Evolutionary conservation across 1,284 basidiomycete genomes (phyloP).

Genomic region (Ustilago loliicola): DNA sequence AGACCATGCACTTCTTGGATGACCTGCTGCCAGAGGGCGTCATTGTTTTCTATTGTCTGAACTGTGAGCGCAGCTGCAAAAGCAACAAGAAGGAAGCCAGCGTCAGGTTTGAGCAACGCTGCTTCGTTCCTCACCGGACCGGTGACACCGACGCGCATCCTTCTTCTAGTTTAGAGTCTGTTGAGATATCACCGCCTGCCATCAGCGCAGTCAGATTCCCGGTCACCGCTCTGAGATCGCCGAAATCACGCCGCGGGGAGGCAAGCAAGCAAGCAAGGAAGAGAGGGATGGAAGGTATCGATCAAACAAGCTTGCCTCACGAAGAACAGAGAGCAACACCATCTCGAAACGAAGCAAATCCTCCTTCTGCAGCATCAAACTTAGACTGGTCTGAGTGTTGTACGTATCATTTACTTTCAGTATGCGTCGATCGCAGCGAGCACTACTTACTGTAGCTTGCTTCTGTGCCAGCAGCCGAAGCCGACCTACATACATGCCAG

Average conservation of each 20-base stretch:
- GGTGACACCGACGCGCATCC: constrained; percentile 1
- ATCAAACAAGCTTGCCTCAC: background rate
- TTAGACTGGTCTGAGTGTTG: background rate
- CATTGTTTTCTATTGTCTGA: constrained; percentile 1
- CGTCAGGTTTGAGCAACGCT: background rate
- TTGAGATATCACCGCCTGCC: too few relatives aligned
- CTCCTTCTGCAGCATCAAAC: background rate
- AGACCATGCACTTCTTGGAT: background rate
- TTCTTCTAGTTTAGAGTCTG: background rate
- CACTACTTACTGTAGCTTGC: background rate
- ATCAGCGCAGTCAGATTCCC: constrained; percentile 13
- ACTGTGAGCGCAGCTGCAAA: background rate
- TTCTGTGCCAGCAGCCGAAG: background rate
- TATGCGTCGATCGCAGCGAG: too few relatives aligned
- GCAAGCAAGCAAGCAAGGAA: too few relatives aligned
- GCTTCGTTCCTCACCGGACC: constrained; percentile 11
- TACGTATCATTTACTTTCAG: background rate
- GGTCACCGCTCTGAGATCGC: constrained; percentile 14
- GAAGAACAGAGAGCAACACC: background rate
- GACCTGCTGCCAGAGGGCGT: background rate
- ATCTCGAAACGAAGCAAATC: background rate
- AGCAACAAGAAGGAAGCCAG: background rate
- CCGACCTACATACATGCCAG: constrained; percentile 3
- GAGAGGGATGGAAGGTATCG: too few relatives aligned
- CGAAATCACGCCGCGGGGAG: constrained; percentile 17